Evolutionary conservation across 140 eudicot genomes (phyloP).

Genomic region (Stevia rebaudiana): DNA sequence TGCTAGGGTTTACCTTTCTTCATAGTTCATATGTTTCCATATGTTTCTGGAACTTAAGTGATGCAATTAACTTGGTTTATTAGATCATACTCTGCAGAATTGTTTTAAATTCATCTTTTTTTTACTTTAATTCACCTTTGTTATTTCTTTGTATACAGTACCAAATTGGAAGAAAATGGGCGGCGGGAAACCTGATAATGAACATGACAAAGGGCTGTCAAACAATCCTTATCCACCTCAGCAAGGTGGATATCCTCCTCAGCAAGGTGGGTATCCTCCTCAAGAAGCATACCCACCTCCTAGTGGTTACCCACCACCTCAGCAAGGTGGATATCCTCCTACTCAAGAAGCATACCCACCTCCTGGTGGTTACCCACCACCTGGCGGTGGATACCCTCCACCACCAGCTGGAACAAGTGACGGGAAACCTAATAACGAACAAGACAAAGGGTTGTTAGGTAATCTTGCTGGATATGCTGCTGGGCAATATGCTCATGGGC

Average conservation of each 20-base stretch:
- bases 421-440: too few species aligned
- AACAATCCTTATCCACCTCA: slow-evolving; percentile 9
- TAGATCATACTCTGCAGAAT: background rate
- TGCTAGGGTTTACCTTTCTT: background rate
- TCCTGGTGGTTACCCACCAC: slow-evolving; percentile 34
- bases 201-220: slow-evolving; percentile 45
- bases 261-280: background rate
- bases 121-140: background rate
- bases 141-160: slow-evolving; percentile 4
- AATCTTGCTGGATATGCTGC: too few species aligned
- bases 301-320: slow-evolving; percentile 16
- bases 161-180: slow-evolving; percentile 36
- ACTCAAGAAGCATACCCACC: slow-evolving; percentile 17
- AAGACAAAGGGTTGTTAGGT: too few species aligned
- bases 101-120: background rate
- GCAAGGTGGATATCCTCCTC: slow-evolving; percentile 33
- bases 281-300: slow-evolving; percentile 21
- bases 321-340: slow-evolving; percentile 29
- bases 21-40: too few species aligned
- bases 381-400: slow-evolving; percentile 35
- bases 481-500: too few species aligned
- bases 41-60: slow-evolving; percentile 1
- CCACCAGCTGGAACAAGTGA: too few species aligned
- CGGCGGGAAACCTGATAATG: slow-evolving; percentile 30
- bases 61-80: background rate